Evolutionary conservation across 2,329 filamentous ascomycete species (phyloP).

Genomic region (Aquanectria penicillioides): DNA sequence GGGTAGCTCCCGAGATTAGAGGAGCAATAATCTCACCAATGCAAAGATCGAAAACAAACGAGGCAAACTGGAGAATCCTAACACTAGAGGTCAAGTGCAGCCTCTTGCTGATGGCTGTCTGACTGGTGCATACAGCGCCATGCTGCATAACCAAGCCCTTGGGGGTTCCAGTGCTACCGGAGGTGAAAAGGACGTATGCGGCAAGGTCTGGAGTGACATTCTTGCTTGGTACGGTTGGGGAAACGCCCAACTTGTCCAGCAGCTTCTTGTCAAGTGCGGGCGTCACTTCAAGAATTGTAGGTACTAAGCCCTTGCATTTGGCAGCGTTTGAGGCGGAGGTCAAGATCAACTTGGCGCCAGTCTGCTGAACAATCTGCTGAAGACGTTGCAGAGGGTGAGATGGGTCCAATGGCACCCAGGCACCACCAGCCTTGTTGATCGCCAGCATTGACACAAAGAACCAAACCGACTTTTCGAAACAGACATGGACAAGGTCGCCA

Average conservation of each 20-base stretch:
- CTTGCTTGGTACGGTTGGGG: background rate
- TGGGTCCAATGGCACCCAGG: constrained; percentile 5
- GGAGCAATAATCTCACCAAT: constrained; percentile 15
- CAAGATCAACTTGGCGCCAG: background rate
- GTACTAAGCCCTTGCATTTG: background rate
- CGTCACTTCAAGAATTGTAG: background rate
- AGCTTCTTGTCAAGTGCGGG: background rate
- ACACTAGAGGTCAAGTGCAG: constrained; percentile 9
- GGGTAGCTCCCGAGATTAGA: constrained; percentile 14
- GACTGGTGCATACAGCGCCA: constrained; percentile 22
- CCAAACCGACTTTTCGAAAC: constrained; percentile 29
- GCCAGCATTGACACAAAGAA: constrained; percentile 12
- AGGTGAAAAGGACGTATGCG: constrained; percentile 39
- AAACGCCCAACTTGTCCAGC: background rate
- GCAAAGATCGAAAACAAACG: constrained; percentile 10
- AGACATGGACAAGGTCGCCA: constrained; percentile 15
- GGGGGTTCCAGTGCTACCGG: constrained; percentile 37
- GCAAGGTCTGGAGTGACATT: background rate
- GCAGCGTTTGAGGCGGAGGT: background rate
- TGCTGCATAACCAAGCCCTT: constrained; percentile 38
- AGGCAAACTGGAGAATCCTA: constrained; percentile 18
- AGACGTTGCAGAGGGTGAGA: background rate
- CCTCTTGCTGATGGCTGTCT: constrained; percentile 1
- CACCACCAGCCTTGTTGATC: constrained; percentile 7
- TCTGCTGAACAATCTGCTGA: background rate